Percentiles rank a stretch among this genome's conserved stretches.
phyloP scores from a whole-genome alignment of 2,329 filamentous ascomycete species.

The Phaeosphaeria sp. region DNA sequence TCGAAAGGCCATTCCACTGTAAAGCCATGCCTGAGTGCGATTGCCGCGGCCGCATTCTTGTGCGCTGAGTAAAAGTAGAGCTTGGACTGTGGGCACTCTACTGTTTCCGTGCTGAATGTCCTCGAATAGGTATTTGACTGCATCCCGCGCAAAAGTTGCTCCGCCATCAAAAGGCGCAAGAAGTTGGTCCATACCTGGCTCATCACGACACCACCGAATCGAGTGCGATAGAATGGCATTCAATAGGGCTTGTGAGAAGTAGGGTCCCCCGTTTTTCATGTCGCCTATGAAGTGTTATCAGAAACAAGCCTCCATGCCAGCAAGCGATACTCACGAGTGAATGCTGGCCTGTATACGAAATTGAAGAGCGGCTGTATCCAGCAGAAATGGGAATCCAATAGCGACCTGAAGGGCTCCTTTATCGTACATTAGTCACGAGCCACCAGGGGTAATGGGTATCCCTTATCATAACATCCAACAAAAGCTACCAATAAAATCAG shows the following conservation, averaged over 20 bases:
- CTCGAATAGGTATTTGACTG: slow-evolving; percentile 8
- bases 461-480: background rate
- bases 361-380: slow-evolving; percentile 22
- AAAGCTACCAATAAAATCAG: background rate
- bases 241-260: slow-evolving; percentile 14
- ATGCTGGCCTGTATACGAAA: slow-evolving; percentile 16
- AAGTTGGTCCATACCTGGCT: slow-evolving; percentile 14
- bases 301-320: background rate
- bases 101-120: slow-evolving; percentile 11
- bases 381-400: slow-evolving; percentile 17
- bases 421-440: background rate
- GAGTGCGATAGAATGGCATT: slow-evolving; percentile 18
- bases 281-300: slow-evolving; percentile 6
- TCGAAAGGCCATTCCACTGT: slow-evolving; percentile 19
- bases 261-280: slow-evolving; percentile 15
- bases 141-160: slow-evolving; percentile 7
- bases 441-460: background rate
- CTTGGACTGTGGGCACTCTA: slow-evolving; percentile 16
- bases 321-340: slow-evolving; percentile 10
- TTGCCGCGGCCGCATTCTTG: slow-evolving; percentile 16
- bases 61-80: slow-evolving; percentile 14
- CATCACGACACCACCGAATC: slow-evolving; percentile 14
- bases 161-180: slow-evolving; percentile 13
- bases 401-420: slow-evolving; percentile 15
- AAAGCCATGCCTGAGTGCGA: slow-evolving; percentile 16